phyloP scores from a whole-genome alignment of 108 stramenopile genomes.

The Discostella pseudostelligera region DNA sequence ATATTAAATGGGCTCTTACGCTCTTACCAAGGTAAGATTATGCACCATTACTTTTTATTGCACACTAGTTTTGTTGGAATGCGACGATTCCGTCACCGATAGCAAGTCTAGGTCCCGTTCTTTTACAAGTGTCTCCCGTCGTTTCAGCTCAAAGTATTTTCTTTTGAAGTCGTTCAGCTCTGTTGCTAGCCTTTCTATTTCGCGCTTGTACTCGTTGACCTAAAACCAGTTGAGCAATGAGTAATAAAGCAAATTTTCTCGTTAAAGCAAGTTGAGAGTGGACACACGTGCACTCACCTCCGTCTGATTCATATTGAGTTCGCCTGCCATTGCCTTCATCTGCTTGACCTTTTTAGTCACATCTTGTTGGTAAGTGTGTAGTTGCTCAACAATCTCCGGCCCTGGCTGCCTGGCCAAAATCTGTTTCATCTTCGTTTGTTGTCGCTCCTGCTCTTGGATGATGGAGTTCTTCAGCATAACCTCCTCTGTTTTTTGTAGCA shows the following conservation, averaged over 20 bases:
- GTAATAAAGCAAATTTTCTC: slow-evolving; percentile 1
- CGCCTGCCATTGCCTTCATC: slow-evolving; percentile 84
- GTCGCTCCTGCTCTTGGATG: slow-evolving; percentile 79
- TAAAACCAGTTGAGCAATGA: background rate
- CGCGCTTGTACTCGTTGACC: slow-evolving; percentile 78
- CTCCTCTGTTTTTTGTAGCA: slow-evolving; percentile 84
- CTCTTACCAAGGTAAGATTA: too few relatives aligned
- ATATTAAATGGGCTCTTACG: too few relatives aligned
- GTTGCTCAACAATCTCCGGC: slow-evolving; percentile 82
- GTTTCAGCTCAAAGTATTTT: slow-evolving; percentile 79
- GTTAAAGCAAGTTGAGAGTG: background rate
- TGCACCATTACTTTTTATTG: too few relatives aligned
- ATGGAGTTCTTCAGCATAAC: slow-evolving; percentile 71
- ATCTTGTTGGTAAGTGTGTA: slow-evolving; percentile 64
- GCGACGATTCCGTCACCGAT: background rate
- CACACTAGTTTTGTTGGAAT: too few relatives aligned
- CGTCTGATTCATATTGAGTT: slow-evolving; percentile 88
- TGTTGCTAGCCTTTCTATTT: slow-evolving; percentile 64
- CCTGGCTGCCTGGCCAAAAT: slow-evolving; percentile 75
- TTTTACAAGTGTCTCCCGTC: slow-evolving; percentile 49
- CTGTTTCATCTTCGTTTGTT: slow-evolving; percentile 74
- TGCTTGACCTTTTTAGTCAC: slow-evolving; percentile 80
- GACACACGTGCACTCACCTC: slow-evolving; percentile 38
- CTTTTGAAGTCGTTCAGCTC: slow-evolving; percentile 78
- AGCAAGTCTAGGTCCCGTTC: slow-evolving; percentile 36